Evolutionary conservation across 108 stramenopile species (phyloP), one percentile per base, ranked within the genome.

Genomic region (Fragilariopsis cylindrus): DNA sequence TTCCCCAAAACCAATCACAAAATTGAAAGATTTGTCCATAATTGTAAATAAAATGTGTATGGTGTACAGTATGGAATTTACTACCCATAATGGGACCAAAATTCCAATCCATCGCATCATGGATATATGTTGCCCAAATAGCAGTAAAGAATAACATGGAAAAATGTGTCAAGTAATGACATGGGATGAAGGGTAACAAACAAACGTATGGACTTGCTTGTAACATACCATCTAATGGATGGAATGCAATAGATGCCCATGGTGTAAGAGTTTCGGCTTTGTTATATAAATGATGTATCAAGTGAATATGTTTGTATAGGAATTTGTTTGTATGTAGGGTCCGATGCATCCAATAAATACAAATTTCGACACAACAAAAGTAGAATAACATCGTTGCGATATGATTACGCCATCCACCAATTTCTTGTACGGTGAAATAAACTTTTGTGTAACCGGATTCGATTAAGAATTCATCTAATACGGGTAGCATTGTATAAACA

Each of bases 41-140:
- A 72, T 96, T 96, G 89, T 90, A 93, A 71, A 90, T 89, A 80
- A 92, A 96, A 80, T 96, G 95, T 2, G 95, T 96, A 77, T 96
- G 95, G 65, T 96, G 95, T 39, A 96, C 75, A 13, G 95, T 96
- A 74, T 96, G 95, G 76, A 92, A 96, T 70, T 92, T 93, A 76
- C 71, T 74, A 18, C 91, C 90, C 93, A 96, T 94, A 70, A 96
- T 91, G n/a, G 92, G 92, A 76, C 91, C 92, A 45, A 90, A 62
- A 74, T 96, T 85, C 53, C 81, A 91, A 63, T 91, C 87, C 88
- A 94, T 90, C 11, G 92, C 79, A 81, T 96, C 95, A 76, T 96
- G 95, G 82, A 96, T 96, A 82, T 92, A 94, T 12, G 95, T 96
- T 15, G 95, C 92, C 95, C 95, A 96, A 60, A 96, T 73, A 11